Evolutionary conservation across 306 rosid species (phyloP).

Genomic region (Abrus pulchellus): DNA sequence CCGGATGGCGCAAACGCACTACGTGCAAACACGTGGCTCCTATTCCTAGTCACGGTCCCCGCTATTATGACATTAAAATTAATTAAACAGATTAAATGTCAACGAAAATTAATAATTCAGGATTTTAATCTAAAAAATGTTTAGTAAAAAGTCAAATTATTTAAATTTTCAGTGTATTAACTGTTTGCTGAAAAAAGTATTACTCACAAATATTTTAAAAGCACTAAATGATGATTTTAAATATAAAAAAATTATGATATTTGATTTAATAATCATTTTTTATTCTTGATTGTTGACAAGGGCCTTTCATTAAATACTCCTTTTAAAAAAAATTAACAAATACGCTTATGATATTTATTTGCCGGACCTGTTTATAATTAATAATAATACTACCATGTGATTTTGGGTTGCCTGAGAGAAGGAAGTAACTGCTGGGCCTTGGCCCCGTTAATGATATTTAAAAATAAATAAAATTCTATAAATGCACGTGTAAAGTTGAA

Average conservation of each 20-base stretch:
- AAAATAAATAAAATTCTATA: background rate
- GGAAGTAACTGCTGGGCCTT: constrained; percentile 4
- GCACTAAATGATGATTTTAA: background rate
- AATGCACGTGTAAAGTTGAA: background rate
- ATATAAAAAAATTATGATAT: background rate
- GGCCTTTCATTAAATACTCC: background rate
- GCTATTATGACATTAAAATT: background rate
- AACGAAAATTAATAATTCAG: background rate
- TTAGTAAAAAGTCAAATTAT: background rate
- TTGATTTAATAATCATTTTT: background rate
- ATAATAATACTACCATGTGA: background rate
- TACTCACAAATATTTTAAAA: background rate
- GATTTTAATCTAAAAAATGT: background rate
- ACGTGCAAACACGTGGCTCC: constrained; percentile 15
- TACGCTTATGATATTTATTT: background rate
- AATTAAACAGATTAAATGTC: background rate
- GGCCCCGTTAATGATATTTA: background rate
- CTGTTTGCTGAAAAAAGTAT: background rate
- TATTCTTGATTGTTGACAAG: background rate
- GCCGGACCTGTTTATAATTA: background rate
- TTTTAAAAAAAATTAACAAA: too few species aligned
- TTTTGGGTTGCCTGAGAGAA: background rate
- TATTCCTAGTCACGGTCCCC: background rate
- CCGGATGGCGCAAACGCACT: background rate
- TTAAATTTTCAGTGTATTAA: background rate